Percentiles rank a stretch among this genome's conserved stretches.
phyloP scores from a whole-genome alignment of 176 grass and related monocot species.

The Oryza rufipogon region DNA sequence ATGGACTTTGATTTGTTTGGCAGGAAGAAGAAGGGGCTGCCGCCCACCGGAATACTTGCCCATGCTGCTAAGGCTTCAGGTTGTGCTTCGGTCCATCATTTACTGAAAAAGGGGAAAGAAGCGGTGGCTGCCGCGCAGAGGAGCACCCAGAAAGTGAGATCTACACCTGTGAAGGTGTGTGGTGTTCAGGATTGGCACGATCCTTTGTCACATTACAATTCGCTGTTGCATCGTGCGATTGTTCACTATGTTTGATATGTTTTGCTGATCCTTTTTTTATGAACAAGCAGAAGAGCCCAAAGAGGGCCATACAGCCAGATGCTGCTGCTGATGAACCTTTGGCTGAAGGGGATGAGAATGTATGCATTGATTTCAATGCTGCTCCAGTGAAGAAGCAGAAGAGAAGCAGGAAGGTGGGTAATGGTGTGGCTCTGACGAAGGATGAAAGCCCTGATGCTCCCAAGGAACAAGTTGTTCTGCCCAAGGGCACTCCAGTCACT shows the following conservation, averaged over 20 bases:
- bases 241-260: slow-evolving; percentile 30
- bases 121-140: slow-evolving; percentile 52
- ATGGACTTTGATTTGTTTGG: slow-evolving; percentile 20
- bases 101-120: slow-evolving; percentile 58
- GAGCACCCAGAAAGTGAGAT: slow-evolving; percentile 8
- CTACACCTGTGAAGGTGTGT: slow-evolving; percentile 28
- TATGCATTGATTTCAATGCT: slow-evolving; percentile 40
- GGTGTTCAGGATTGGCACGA: slow-evolving; percentile 42
- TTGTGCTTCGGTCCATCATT: slow-evolving; percentile 69
- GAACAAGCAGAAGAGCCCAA: slow-evolving; percentile 32
- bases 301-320: slow-evolving; percentile 20
- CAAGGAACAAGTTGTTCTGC: slow-evolving; percentile 40
- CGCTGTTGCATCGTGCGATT: not conserved
- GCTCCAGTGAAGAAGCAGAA: slow-evolving; percentile 39
- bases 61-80: slow-evolving; percentile 87
- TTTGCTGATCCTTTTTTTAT: slow-evolving; percentile 25
- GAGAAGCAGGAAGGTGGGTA: not conserved
- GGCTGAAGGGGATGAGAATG: slow-evolving; percentile 51
- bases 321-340: slow-evolving; percentile 2
- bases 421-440: not conserved
- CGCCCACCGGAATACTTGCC: slow-evolving; percentile 78
- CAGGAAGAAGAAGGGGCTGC: slow-evolving; percentile 89
- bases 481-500: slow-evolving; percentile 53
- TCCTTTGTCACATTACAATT: not conserved
- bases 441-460: slow-evolving; percentile 25